Percentiles rank a stretch among this genome's conserved stretches.
Conservation (phyloP, 495 filamentous ascomycete species). For the Daldinia concentrica region DNA sequence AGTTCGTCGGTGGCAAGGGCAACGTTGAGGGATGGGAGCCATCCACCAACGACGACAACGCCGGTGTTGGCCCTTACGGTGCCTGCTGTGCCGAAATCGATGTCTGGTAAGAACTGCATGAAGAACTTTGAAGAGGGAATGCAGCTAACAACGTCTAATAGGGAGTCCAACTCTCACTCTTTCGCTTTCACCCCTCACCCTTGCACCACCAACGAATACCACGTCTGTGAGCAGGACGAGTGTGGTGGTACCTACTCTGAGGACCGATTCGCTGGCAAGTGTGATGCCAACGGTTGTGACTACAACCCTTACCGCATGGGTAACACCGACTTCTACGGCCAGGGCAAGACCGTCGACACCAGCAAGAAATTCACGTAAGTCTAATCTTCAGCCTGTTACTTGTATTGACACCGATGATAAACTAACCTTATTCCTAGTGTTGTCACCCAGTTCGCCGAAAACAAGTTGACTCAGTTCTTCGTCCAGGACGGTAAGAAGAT, state of each 20-base stretch:
- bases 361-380: slow-evolving; percentile 67
- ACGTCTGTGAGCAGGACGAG: slow-evolving; percentile 60
- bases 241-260: slow-evolving; percentile 63
- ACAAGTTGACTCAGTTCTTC: slow-evolving; percentile 76
- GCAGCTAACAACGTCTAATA: slow-evolving; percentile 1
- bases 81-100: slow-evolving; percentile 81
- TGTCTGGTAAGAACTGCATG: slow-evolving; percentile 57
- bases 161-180: slow-evolving; percentile 73
- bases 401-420: neutral
- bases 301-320: slow-evolving; percentile 80
- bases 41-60: slow-evolving; percentile 67
- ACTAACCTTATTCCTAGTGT: slow-evolving; percentile 58
- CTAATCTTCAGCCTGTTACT: neutral
- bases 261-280: slow-evolving; percentile 65
- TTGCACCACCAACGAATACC: slow-evolving; percentile 66
- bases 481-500: slow-evolving; percentile 74
- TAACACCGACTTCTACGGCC: slow-evolving; percentile 69
- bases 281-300: slow-evolving; percentile 78
- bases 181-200: slow-evolving; percentile 73
- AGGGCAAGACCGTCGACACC: slow-evolving; percentile 70
- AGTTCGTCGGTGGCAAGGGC: slow-evolving; percentile 63
- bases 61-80: slow-evolving; percentile 67
- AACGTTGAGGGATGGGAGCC: slow-evolving; percentile 69
- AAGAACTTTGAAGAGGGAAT: neutral
- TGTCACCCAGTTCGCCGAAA: slow-evolving; percentile 74